A percentile compares a stretch with the other conserved stretches of the same genome.
Conservation (phyloP, 108 stramenopile genomes). For the Conticribra guillardii region DNA sequence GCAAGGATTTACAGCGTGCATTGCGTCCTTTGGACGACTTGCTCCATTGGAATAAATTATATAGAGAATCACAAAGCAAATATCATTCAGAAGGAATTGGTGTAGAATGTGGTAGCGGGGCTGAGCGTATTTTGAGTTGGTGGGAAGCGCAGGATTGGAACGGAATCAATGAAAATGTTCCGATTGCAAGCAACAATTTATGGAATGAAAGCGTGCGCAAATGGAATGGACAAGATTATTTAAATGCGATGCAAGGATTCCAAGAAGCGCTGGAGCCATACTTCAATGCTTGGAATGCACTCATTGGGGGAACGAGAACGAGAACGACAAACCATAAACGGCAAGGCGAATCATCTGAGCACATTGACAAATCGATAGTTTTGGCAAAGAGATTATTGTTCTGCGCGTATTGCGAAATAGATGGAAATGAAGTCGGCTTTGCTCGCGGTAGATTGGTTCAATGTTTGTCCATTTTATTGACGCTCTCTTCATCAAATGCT, state of each 20-base stretch:
- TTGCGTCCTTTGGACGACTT: constrained; percentile 45
- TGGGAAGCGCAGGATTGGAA: constrained; percentile 4
- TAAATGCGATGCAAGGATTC: constrained; percentile 58
- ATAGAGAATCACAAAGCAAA: constrained; percentile 1
- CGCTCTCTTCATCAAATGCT: constrained; percentile 3
- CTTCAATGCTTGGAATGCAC: constrained; percentile 18
- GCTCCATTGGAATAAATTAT: constrained; percentile 24
- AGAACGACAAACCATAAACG: neutral
- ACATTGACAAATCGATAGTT: constrained; percentile 6
- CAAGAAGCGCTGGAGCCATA: constrained; percentile 49
- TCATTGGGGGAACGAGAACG: neutral
- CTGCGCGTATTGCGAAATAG: constrained; percentile 66
- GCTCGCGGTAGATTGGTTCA: constrained; percentile 50
- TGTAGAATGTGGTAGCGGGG: no score
- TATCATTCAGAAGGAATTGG: neutral
- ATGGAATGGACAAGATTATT: constrained; percentile 58
- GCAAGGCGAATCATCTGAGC: neutral
- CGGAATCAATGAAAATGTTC: constrained; percentile 8
- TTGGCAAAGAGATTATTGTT: constrained; percentile 55
- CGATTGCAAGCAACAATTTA: constrained; percentile 4
- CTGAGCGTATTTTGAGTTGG: constrained; percentile 8
- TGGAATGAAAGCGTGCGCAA: constrained; percentile 33
- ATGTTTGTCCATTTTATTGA: constrained; percentile 47
- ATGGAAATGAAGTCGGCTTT: constrained; percentile 45
- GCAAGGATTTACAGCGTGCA: constrained; percentile 23